A percentile compares a stretch with the other conserved stretches of the same genome.
Conservation (phyloP, 1,284 basidiomycete genomes). For the Apiotrichum brassicae region DNA sequence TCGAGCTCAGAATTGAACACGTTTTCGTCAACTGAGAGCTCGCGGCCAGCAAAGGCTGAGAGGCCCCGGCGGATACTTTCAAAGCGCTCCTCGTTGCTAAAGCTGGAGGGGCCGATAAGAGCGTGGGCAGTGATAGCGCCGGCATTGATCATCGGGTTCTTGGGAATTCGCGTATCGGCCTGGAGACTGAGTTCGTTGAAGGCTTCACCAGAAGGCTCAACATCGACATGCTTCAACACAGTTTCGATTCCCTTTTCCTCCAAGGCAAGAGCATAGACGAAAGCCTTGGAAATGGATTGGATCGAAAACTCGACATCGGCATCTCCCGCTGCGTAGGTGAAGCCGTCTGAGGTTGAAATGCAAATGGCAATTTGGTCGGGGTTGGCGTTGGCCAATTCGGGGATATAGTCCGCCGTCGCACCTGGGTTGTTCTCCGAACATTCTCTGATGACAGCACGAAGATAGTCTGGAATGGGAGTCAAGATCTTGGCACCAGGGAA, state of each 20-base stretch:
- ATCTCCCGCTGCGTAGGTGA: conserved; percentile 14
- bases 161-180: conserved; percentile 8
- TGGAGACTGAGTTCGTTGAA: conserved; percentile 18
- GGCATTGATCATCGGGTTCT: conserved; percentile 20
- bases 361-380: conserved; percentile 4
- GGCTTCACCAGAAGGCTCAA: conserved; percentile 17
- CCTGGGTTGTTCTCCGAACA: conserved; percentile 1
- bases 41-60: conserved; percentile 11
- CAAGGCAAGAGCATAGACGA: conserved; percentile 17
- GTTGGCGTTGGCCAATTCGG: conserved; percentile 12
- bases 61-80: conserved; percentile 13
- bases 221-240: conserved; percentile 5
- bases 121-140: conserved; percentile 15
- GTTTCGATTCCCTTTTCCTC: conserved; percentile 12
- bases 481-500: conserved; percentile 5
- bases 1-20: conserved; percentile 11
- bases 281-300: conserved; percentile 20
- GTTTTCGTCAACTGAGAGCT: conserved; percentile 10
- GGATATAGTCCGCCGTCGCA: conserved; percentile 13
- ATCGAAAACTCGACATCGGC: conserved; percentile 14
- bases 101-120: conserved; percentile 2
- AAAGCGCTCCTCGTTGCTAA: conserved; percentile 4
- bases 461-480: conserved; percentile 10
- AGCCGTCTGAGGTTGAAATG: conserved; percentile 13
- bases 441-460: background rate